A percentile compares a stretch with the other conserved stretches of the same genome.
Evolutionary conservation across 148 eudicot genomes (phyloP).

Genomic region (Amaranthus cruentus): DNA sequence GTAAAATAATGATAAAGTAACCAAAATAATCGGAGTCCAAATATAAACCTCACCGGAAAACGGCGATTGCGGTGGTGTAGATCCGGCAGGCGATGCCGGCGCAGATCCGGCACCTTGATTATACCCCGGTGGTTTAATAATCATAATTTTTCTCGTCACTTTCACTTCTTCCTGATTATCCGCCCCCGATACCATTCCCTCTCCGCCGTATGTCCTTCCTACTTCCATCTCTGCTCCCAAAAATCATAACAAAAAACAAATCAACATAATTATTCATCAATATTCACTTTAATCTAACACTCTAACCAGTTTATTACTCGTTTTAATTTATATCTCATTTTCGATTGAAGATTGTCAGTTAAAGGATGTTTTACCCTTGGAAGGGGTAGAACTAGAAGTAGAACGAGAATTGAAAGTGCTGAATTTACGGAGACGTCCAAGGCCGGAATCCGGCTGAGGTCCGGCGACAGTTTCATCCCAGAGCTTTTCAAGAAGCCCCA

Average conservation of each 20-base stretch:
- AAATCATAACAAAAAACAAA: background rate
- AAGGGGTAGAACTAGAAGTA: slow-evolving; percentile 35
- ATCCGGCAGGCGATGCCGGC: slow-evolving; percentile 37
- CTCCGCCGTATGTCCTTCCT: slow-evolving; percentile 34
- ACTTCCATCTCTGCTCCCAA: slow-evolving; percentile 28
- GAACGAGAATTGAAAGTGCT: slow-evolving; percentile 42
- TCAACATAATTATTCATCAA: background rate
- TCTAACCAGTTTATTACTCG: too few species aligned
- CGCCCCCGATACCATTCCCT: background rate
- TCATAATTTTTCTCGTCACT: slow-evolving; percentile 43
- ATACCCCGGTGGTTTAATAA: slow-evolving; percentile 37
- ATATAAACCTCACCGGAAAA: slow-evolving; percentile 36
- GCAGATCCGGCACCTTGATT: slow-evolving; percentile 29
- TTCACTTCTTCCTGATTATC: slow-evolving; percentile 22
- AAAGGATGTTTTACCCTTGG: slow-evolving; percentile 48
- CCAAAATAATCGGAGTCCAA: background rate
- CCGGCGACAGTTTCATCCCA: slow-evolving; percentile 91
- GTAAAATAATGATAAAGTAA: background rate
- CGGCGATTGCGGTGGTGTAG: slow-evolving; percentile 43
- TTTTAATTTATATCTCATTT: too few species aligned
- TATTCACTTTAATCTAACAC: background rate
- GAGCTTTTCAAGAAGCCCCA: slow-evolving; percentile 72
- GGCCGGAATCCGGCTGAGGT: slow-evolving; percentile 79
- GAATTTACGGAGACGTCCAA: slow-evolving; percentile 68
- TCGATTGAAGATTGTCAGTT: too few species aligned